phyloP scores from a whole-genome alignment of 2,329 filamentous ascomycete genomes.

The Fusarium marasasianum region DNA sequence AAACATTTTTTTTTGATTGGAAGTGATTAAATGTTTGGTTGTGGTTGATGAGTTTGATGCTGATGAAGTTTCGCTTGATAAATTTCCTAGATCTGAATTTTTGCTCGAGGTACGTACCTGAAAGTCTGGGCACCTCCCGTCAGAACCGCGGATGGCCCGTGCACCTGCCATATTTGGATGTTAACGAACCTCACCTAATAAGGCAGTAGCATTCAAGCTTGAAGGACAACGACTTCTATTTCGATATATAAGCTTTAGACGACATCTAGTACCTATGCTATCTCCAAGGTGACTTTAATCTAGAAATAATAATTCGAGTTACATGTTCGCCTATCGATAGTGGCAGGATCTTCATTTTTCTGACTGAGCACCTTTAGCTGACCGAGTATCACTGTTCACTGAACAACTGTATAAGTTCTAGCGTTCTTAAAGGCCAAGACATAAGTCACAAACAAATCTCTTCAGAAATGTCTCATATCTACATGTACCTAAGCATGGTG shows the following conservation, averaged over 20 bases:
- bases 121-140: not conserved
- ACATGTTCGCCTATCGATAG: fast-evolving
- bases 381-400: not conserved
- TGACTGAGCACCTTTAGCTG: not conserved
- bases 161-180: constrained; percentile 11
- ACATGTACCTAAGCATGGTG: not conserved
- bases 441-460: not conserved
- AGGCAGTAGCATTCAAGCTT: not conserved
- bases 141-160: constrained; percentile 7
- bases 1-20: constrained; percentile 71
- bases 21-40: not conserved
- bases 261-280: no score
- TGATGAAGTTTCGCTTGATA: constrained; percentile 12
- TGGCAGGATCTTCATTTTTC: not conserved
- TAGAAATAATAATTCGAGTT: fast-evolving
- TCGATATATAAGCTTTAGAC: not conserved
- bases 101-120: constrained; percentile 22
- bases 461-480: not conserved
- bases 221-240: not conserved
- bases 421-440: not conserved
- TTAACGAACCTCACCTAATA: not conserved
- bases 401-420: not conserved
- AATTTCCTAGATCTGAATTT: constrained; percentile 26
- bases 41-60: constrained; percentile 19
- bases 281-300: fast-evolving